Conservation (phyloP, 2,329 filamentous ascomycete species). For the Massarina eburnea region DNA sequence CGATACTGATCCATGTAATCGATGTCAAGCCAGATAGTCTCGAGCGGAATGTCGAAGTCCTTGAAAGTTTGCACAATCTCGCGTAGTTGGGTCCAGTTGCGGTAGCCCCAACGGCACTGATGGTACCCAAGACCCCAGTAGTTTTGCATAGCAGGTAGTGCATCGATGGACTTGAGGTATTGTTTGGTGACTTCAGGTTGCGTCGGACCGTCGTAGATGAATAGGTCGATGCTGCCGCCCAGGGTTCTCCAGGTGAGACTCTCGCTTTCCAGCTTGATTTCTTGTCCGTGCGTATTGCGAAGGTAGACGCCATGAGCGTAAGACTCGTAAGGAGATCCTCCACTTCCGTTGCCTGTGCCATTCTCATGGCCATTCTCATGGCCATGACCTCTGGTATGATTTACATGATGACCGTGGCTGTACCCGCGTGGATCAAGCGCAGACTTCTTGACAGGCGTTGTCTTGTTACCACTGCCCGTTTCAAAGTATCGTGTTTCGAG, state of each 20-base stretch:
- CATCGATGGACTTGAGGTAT: slow-evolving; percentile 68
- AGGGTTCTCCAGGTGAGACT: slow-evolving; percentile 73
- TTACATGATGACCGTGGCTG: slow-evolving; percentile 2
- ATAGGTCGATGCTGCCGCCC: slow-evolving; percentile 76
- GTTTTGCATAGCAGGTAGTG: slow-evolving; percentile 72
- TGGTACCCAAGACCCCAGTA: slow-evolving; percentile 83
- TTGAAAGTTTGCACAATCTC: slow-evolving; percentile 58
- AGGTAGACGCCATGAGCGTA: slow-evolving; percentile 77
- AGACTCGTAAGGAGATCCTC: slow-evolving; percentile 60
- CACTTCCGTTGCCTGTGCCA: slow-evolving; percentile 31
- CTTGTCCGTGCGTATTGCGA: slow-evolving; percentile 75
- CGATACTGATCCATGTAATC: slow-evolving; percentile 51
- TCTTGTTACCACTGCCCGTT: slow-evolving; percentile 46
- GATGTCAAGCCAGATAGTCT: slow-evolving; percentile 50
- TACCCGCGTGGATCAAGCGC: slow-evolving; percentile 44
- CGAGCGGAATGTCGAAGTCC: slow-evolving; percentile 58
- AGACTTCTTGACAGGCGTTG: slow-evolving; percentile 57
- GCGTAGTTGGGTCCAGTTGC: slow-evolving; percentile 68
- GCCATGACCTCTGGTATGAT: slow-evolving; percentile 1
- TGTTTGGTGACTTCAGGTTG: slow-evolving; percentile 68
- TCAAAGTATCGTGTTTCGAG: slow-evolving; percentile 77
- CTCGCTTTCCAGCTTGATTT: slow-evolving; percentile 64
- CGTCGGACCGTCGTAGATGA: slow-evolving; percentile 74
- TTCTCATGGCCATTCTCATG: slow-evolving; percentile 1
- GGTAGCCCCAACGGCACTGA: slow-evolving; percentile 82